Base-by-base conservation (phyloP, 805 yeast genomes). In the Priceomyces carsonii region DNA sequence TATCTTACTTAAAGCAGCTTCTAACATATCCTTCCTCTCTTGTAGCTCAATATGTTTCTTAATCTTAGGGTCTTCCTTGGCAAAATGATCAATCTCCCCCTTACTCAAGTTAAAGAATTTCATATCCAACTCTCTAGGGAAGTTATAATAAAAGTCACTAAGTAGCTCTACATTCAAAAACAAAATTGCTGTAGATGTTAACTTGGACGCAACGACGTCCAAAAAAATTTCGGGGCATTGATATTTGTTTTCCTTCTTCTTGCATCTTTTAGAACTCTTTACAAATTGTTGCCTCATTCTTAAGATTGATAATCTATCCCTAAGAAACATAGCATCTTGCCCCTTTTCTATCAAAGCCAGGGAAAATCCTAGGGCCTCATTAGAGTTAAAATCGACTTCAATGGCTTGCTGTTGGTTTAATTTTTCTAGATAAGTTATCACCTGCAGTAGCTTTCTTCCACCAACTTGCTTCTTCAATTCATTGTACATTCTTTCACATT, bases 181-280 rank as follows among this genome's bases (percentile, higher is more conserved):
- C 42, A 93, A 62, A 3, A 93, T 93, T 0, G 99, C 93, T 0
- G 99, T 93, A 8, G 91, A 84, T 0, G 97, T 87, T 16, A 93
- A 66, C 59, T 93, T 93, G 43, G 88, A 90, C 33, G 93, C 83
- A 3, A 93, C 96, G 2, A 88, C 95, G 54, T 88, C 95, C 56
- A 93, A 69, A 48, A 90, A 95, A 5, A 90, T 76, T 58, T 93
- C 99, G 0, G 99, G 99, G 55, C 99, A 93, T 47, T 81, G 83
- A 56, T 82, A 88, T 58, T 85, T 89, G 58, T 83, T 85, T 28
- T 80, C 88, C 50, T 85, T 85, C 43, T 73, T 69, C 48, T 78
- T 79, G 69, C 99, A 93, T 47, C 77, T 77, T 33, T 80, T 77
- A 6, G 88, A 80, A 47, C 80, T 82, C 53, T 91, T 68, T 7